A percentile compares a stretch with the other conserved stretches of the same genome.
These are phyloP conservation scores for Suhomyces atakaporum DNA, from an alignment of 1,139 yeast species.

Conservation along the genomic window DNA sequence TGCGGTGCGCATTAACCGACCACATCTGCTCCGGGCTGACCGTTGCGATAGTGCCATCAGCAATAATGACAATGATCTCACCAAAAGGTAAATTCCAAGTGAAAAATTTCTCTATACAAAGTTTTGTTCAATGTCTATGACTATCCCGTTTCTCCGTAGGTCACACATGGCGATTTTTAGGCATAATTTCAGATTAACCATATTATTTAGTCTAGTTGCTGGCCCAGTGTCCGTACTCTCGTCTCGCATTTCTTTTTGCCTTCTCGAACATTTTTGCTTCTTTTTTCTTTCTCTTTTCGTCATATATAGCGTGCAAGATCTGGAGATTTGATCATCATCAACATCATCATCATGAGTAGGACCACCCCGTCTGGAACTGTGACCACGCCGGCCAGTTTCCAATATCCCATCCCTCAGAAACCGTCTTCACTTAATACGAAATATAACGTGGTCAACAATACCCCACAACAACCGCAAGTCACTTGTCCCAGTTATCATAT, in stretches of 20 bases:
- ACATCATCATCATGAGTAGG: constrained; percentile 5
- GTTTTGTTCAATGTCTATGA: no score
- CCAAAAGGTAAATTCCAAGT: no score
- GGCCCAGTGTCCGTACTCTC: not conserved
- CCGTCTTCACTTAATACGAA: constrained; percentile 15
- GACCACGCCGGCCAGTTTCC: constrained; percentile 3
- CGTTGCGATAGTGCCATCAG: no score
- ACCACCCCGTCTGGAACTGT: constrained; percentile 1
- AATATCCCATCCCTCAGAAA: constrained; percentile 18
- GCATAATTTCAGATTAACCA: no score
- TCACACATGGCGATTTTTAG: no score
- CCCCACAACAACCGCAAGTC: not conserved
- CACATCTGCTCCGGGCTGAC: no score
- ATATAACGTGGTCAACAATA: constrained; percentile 2
- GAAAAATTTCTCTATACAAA: no score
- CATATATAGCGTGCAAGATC: constrained; percentile 5
- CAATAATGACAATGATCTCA: no score
- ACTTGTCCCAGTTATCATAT: not conserved
- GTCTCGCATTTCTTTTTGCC: constrained; percentile 13
- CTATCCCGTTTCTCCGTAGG: no score
- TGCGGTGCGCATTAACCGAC: no score
- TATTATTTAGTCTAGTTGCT: no score
- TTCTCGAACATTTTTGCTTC: constrained; percentile 14
- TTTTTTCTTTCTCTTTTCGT: constrained; percentile 11
- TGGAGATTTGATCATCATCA: constrained; percentile 2